Base-by-base conservation (phyloP, 805 yeast species). In the Ogataea dorogensis region DNA sequence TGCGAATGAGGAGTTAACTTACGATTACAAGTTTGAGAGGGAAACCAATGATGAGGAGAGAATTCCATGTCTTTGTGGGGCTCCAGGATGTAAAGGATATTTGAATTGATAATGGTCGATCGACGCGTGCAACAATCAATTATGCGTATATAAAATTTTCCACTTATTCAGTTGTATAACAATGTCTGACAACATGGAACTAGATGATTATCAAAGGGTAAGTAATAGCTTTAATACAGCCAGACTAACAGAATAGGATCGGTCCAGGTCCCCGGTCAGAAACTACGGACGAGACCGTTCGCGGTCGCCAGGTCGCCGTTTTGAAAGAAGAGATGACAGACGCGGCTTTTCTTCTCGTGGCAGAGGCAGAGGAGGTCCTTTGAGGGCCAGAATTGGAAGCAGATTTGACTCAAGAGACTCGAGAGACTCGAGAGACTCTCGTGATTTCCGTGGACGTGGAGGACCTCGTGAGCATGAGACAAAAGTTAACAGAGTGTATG, bases 21-120 rank as follows among this genome's bases (percentile, higher is more conserved):
- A 93, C 52, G 98, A 93, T 61, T 93, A 93, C 59, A 89, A 91
- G 59, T 93, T 93, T 58, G 97, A 88, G 60, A 70, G 95, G 36
- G 96, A 89, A 54, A 79, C 83, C 5, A 86, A 86, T 49, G 94
- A 86, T 42, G 88, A 77, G 28, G 96, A 87, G 54, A 68, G 96
- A 46, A 81, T 89, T 43, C 78, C 86, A 9, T 93, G 99, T 67
- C 70, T 87, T 10, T 93, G 99, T 70, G 99, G 99, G 3, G 89
- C 97, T 1, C 79, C 88, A 0, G 88, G 85, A 0, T 93, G 99
- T 64, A 88, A 88, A 59, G 98, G 97, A 0, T 91, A 76, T 55
- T 69, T 91, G 51, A 91, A 91, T 56, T 89, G 49, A 36, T 20
- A 13, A 17, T 17, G 22, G 37, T 33, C 31, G 24, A 28, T 33